Evolutionary conservation across 768 basidiomycete genomes (phyloP), one percentile per base, ranked within the genome.

Genomic region (Clitopilus passeckerianus): DNA sequence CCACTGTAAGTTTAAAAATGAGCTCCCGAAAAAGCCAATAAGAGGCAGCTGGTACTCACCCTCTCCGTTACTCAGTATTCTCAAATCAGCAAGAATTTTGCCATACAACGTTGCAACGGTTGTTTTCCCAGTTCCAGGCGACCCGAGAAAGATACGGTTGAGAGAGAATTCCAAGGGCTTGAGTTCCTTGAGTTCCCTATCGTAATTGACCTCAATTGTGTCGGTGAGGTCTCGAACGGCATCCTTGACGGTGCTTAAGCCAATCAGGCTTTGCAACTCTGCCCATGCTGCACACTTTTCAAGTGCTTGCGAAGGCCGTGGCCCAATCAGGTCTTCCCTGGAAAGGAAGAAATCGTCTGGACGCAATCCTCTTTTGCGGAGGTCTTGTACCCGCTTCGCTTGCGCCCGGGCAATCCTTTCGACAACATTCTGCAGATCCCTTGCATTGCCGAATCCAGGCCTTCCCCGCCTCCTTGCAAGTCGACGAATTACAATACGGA

Each of bases 91-190:
- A 12, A 90, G 68, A 52, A 88, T 83, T 59, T 80, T 78, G 0
- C 88, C 88, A 62, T 89, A 90, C 4, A 87, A 65, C 63, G 81
- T 83, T 0, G 85, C 87, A 0, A 90, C 87, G 0, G 84, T 84
- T 0, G 87, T 90, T 67, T 89, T 90, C 0, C 87, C 87, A 0
- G 87, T 88, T 2, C 87, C 87, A 6, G 87, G 87, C 10, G 82
- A 81, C 0, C 88, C 88, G 27, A 86, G 64, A 70, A 89, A 88
- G 0, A 85, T 81, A 15, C 83, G 80, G 60, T 89, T 88, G 60
- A 89, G 75, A 8, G 85, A 81, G 43, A 84, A 66, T 50, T 77
- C 72, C 16, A 85, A 56, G 0, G 83, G 84, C 30, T 81, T 74
- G 63, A 78, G 72, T 62, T 89, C 86, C 44, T 65, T 57, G 54